Base-by-base conservation (phyloP, 345 rosid species). In the Pugionium cornutum region DNA sequence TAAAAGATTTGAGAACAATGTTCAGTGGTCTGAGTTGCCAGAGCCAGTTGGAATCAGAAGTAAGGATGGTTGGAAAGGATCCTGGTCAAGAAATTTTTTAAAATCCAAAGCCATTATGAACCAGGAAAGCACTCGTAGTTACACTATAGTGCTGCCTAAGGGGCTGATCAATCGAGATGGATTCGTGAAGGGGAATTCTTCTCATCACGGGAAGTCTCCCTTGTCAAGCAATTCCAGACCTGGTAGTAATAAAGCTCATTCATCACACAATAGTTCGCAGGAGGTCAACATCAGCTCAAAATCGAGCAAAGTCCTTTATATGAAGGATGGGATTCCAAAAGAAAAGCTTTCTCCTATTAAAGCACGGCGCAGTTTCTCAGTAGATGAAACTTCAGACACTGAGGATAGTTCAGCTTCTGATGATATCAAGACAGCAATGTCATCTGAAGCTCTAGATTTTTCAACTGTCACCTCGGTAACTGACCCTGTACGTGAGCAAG, bases 31-130 rank as follows among this genome's bases (percentile, higher is more conserved):
- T 32, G 76, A 58, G 26, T 56, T 66, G 43, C 70, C 58, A 52
- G 95, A 82, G 72, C 96, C 98, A 53, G 69, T 87, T 71, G 98
- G 97, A 56, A 95, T 95, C 63, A 91, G 98, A 81, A 95, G 98
- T 61, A 82, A 83, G 75, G 98, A 91, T 82, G 97, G 98, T 39
- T 89, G 97, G 98, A 91, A 86, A 80, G 90, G 86, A 73, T 79
- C 75, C 7, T 62, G 76, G 32, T 62, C 82, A 10, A 47, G 75
- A 43, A 82, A 58, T 50, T 69, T 80, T 25, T 76, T 87, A 9
- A 84, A 91, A 79, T 80, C 97, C 55, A 81, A 86, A 76, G 86
- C 99, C 64, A 75, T 91, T 68, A 53, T 56, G 53, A 73, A 49
- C 34, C 53, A 62, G 35, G 88, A 83, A 78, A 73, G 71, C 73